Conservation (phyloP, 257 asterid species). For the Jasminum sambac region DNA sequence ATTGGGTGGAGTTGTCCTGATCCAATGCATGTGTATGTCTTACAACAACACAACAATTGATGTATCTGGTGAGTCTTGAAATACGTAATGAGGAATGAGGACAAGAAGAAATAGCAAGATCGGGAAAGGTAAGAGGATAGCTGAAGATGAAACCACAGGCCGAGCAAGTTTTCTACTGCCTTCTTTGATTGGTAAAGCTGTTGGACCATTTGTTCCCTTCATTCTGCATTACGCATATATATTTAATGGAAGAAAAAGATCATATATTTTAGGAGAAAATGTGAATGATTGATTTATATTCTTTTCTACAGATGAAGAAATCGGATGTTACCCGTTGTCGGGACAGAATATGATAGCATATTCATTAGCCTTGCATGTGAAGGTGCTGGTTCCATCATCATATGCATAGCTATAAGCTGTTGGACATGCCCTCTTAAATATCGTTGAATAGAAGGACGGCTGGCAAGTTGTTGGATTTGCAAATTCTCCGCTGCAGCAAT, state of each 20-base stretch:
- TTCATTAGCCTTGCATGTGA: slow-evolving; percentile 71
- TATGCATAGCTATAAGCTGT: slow-evolving; percentile 78
- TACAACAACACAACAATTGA: not conserved
- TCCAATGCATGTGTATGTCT: not conserved
- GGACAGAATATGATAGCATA: slow-evolving; percentile 62
- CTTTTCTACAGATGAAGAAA: not conserved
- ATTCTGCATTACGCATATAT: slow-evolving; percentile 28
- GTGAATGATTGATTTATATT: not conserved
- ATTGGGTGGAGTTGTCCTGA: not conserved
- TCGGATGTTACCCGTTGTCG: slow-evolving; percentile 40
- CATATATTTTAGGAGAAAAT: not conserved
- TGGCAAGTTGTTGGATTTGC: slow-evolving; percentile 47
- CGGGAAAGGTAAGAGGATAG: slow-evolving; percentile 23
- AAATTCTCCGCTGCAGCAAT: slow-evolving; percentile 65
- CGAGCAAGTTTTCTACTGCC: slow-evolving; percentile 19
- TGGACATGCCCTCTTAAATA: slow-evolving; percentile 68
- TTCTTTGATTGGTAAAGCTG: slow-evolving; percentile 28
- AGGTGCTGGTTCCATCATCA: slow-evolving; percentile 85
- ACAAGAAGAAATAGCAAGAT: slow-evolving; percentile 9
- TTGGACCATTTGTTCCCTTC: slow-evolving; percentile 16
- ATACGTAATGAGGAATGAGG: slow-evolving; percentile 10
- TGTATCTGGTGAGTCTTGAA: slow-evolving; percentile 16
- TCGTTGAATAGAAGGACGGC: slow-evolving; percentile 43
- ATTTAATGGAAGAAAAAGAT: not conserved
- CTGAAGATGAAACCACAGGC: slow-evolving; percentile 18